These are phyloP conservation scores for Myrica gale DNA, from an alignment of 306 rosid species.

Conservation along the genomic window DNA sequence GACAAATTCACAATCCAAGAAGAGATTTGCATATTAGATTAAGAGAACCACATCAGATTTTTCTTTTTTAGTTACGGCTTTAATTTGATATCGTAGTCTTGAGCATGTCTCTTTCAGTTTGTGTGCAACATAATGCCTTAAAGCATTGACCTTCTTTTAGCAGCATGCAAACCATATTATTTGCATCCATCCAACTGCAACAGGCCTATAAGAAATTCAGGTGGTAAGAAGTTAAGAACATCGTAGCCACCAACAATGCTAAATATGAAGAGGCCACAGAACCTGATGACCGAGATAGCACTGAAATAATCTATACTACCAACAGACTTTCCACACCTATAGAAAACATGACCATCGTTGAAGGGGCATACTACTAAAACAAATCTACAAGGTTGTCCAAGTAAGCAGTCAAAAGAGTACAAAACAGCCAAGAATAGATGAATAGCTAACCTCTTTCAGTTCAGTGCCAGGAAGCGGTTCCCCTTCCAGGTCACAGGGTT, in stretches of 20 bases:
- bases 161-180: background rate
- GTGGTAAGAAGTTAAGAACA: background rate
- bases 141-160: background rate
- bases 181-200: background rate
- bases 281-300: background rate
- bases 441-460: conserved; percentile 67
- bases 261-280: background rate
- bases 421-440: conserved; percentile 9
- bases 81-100: background rate
- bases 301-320: background rate
- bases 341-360: background rate
- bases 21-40: background rate
- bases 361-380: conserved; percentile 2
- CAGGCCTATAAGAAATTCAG: background rate
- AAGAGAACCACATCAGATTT: background rate
- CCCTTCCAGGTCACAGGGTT: conserved; percentile 83
- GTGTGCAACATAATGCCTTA: background rate
- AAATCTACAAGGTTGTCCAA: conserved; percentile 2
- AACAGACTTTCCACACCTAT: background rate
- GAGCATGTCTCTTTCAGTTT: background rate
- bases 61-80: background rate
- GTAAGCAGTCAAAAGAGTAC: conserved; percentile 3
- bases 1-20: background rate
- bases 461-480: conserved; percentile 86
- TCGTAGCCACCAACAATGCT: conserved; percentile 1